A percentile compares a stretch with the other conserved stretches of the same genome.
These are phyloP conservation scores for Neurospora sp. DNA, from an alignment of 495 filamentous ascomycete species.

Conservation along the genomic window DNA sequence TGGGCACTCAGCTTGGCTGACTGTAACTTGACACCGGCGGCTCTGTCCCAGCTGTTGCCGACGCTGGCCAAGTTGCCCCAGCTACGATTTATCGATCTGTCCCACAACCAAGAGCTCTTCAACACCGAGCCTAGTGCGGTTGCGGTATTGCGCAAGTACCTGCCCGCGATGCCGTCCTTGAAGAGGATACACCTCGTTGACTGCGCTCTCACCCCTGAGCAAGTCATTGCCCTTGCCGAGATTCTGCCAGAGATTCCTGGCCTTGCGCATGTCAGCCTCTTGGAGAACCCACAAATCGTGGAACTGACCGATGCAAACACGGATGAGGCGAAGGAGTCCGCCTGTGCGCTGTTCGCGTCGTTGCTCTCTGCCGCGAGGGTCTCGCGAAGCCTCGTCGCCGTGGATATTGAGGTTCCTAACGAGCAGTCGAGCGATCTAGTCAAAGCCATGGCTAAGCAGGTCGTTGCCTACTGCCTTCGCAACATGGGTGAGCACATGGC, in stretches of 20 bases:
- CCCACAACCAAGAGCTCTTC: constrained; percentile 79
- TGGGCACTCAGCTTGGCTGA: constrained; percentile 82
- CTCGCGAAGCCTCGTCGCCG: constrained; percentile 69
- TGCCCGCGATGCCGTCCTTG: constrained; percentile 69
- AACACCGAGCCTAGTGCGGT: constrained; percentile 63
- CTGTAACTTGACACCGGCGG: constrained; percentile 65
- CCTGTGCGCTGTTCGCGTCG: constrained; percentile 86
- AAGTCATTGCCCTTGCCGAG: constrained; percentile 82
- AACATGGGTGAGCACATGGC: constrained; percentile 56
- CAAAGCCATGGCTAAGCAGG: constrained; percentile 84
- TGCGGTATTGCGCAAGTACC: constrained; percentile 64
- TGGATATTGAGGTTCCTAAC: constrained; percentile 84
- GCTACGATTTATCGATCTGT: constrained; percentile 84
- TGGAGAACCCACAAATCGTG: constrained; percentile 69
- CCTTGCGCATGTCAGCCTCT: constrained; percentile 76
- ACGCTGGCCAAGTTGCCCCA: constrained; percentile 58
- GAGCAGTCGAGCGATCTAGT: constrained; percentile 75
- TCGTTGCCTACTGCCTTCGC: constrained; percentile 83
- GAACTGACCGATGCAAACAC: constrained; percentile 56
- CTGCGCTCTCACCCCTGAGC: constrained; percentile 74
- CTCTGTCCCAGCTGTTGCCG: constrained; percentile 67
- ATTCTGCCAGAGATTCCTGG: constrained; percentile 75
- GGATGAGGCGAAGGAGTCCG: constrained; percentile 76
- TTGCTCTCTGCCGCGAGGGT: constrained; percentile 82
- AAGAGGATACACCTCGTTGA: constrained; percentile 84